Evolutionary conservation across 768 basidiomycete species (phyloP), one percentile per base, ranked within the genome.

Genomic region (Rhodotorula diobovata): DNA sequence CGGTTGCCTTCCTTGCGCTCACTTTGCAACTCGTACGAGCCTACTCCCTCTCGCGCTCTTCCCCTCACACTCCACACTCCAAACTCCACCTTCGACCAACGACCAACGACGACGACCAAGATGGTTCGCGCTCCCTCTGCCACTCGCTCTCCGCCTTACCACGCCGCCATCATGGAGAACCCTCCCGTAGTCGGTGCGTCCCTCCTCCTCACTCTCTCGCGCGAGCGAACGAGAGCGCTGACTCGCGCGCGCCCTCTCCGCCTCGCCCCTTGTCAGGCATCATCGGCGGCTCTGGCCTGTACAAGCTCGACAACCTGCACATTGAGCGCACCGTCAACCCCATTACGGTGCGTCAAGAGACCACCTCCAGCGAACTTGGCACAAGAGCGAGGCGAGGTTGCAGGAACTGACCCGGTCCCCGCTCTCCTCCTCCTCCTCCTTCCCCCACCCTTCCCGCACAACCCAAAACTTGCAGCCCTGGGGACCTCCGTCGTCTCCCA

Each of bases 221-320:
- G 9, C 12, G 25, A n/a, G 9, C 46, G 28, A 15, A 2, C 18
- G 32, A 43, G 35, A 16, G 4, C 5, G 5, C 30, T 11, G 41
- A 53, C 56, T 28, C 35, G 37, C 15, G 23, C 20, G 4, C 21
- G 21, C 21, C 35, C 55, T 5, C 10, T 28, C 12, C 25, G 20
- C 35, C 39, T 46, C 43, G 30, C 43, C 43, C 59, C 21, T 43
- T 48, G 25, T 23, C 25, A 69, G 76, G 75, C 39, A 71, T 76
- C 34, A 77, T 77, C 50, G 76, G 76, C 39, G 76, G 76, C 23
- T 60, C 55, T 9, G 94, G 94, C 11, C 81, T 97, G 37, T 98
- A 97, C 83, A 88, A 94, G 79, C 85, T 98, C 50, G 90, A 94
- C 80, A 93, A 95, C 80, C 83, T 98, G 67, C 90, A 89, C 21